Conservation (phyloP, 1,284 basidiomycete species). For the Limonomyces culmigenus region DNA sequence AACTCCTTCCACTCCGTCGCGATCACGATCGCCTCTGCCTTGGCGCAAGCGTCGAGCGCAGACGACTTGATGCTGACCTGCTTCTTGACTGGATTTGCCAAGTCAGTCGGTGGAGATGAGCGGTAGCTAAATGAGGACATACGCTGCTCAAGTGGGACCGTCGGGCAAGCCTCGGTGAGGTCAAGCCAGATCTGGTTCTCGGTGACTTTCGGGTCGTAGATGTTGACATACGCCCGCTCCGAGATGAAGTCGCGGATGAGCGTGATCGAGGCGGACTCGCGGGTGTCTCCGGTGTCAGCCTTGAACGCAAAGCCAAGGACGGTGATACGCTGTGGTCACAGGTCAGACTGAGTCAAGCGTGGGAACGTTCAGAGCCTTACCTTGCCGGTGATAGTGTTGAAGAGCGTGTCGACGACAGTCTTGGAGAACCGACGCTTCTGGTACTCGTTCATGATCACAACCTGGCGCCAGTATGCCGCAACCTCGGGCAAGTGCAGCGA, state of each 20-base stretch:
- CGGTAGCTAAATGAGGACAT: slow-evolving; percentile 5
- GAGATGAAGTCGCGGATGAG: slow-evolving; percentile 87
- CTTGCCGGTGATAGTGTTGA: slow-evolving; percentile 95
- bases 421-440: slow-evolving; percentile 86
- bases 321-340: slow-evolving; percentile 61
- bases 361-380: slow-evolving; percentile 24
- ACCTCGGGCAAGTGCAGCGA: slow-evolving; percentile 90
- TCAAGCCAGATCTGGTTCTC: slow-evolving; percentile 63
- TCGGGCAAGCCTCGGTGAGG: slow-evolving; percentile 49
- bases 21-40: slow-evolving; percentile 86
- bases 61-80: slow-evolving; percentile 66
- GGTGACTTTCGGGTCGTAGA: slow-evolving; percentile 87
- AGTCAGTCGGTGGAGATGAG: not conserved
- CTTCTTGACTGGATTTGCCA: slow-evolving; percentile 52
- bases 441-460: slow-evolving; percentile 93
- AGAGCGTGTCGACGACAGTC: slow-evolving; percentile 85
- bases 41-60: slow-evolving; percentile 76
- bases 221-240: slow-evolving; percentile 73
- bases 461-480: slow-evolving; percentile 94
- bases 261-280: slow-evolving; percentile 93
- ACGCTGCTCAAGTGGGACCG: slow-evolving; percentile 39
- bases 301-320: slow-evolving; percentile 96
- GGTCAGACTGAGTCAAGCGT: slow-evolving; percentile 9
- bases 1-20: slow-evolving; percentile 97
- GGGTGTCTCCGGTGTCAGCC: slow-evolving; percentile 93